Evolutionary conservation across 345 rosid genomes (phyloP), one percentile per base, ranked within the genome.

Genomic region (Noccaea caerulescens): DNA sequence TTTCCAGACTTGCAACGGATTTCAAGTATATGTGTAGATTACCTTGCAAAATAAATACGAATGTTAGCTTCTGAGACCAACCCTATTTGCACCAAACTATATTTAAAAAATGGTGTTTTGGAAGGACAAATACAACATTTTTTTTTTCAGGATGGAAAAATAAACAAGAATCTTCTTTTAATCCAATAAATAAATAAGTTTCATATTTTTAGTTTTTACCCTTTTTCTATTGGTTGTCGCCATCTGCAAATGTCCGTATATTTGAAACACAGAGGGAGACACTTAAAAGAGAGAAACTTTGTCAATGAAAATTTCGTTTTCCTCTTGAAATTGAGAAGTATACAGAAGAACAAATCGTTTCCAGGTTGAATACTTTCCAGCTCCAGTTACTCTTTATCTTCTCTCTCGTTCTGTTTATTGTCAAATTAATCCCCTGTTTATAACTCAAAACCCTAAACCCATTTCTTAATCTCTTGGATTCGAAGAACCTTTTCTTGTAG

Each of bases 191-290:
- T 33, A 55, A 8, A 12, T 32, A 4, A 36, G 11, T 36, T 27
- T 37, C 50, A 25, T 37, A 8, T 63, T 72, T 25, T 25, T 25
- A 25, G 27, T 25, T 25, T 62, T 44, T 0, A 38, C 53, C 69
- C 20, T 25, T 12, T 1, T 52, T 32, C 8, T 42, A 23, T 13
- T 33, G 27, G 32, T 33, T 42, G 43, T 63, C 55, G n/a, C 47
- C 63, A n/a, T 47, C 66, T 65, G 37, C 77, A 58, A 65, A 73
- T 66, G 78, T 74, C 77, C 72, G 67, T 73, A 41, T 73, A 73
- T 58, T 49, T 74, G 49, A 74, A 67, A 67, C 73, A 74, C 50
- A 74, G 56, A 58, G 10, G 58, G 7, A 47, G 65, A 57, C 12
- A 27, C 43, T 52, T 7, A 16, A 14, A 16, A 63, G 7, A 56